Percentiles rank a stretch among this genome's conserved stretches.
Evolutionary conservation across 2,329 filamentous ascomycete genomes (phyloP).

Genomic region (Aspergillus glaucus): DNA sequence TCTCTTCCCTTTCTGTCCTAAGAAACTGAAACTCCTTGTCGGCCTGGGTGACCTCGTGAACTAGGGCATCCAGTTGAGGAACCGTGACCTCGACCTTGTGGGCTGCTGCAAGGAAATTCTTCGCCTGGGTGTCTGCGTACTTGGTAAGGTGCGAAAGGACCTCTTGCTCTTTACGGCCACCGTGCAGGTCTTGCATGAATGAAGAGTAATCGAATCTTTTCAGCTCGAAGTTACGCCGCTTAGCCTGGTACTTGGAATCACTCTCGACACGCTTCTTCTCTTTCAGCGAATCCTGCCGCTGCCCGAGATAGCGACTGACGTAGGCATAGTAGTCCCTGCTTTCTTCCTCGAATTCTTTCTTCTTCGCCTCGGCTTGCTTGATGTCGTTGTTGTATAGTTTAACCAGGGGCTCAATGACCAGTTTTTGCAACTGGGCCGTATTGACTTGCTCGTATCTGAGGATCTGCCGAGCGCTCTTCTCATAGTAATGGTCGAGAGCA

Average conservation of each 20-base stretch:
- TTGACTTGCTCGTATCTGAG: constrained; percentile 81
- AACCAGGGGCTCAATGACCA: constrained; percentile 88
- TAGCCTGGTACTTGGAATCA: constrained; percentile 91
- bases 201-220: constrained; percentile 98
- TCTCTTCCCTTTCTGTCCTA: constrained; percentile 90
- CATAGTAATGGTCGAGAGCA: constrained; percentile 94
- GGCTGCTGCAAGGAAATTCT: constrained; percentile 71
- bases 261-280: constrained; percentile 94
- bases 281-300: constrained; percentile 90
- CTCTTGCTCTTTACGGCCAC: constrained; percentile 96
- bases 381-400: constrained; percentile 94
- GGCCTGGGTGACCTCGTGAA: constrained; percentile 80
- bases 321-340: constrained; percentile 98
- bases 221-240: constrained; percentile 89
- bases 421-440: constrained; percentile 73
- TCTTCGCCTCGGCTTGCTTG: constrained; percentile 94
- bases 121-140: constrained; percentile 86
- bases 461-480: constrained; percentile 91
- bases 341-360: constrained; percentile 96
- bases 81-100: constrained; percentile 82
- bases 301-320: constrained; percentile 89
- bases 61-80: constrained; percentile 83
- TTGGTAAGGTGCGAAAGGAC: constrained; percentile 89
- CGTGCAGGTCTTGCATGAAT: constrained; percentile 98
- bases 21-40: constrained; percentile 97